These are phyloP conservation scores for Sporothrix phasma DNA, from an alignment of 2,329 filamentous ascomycete species.

Conservation along the genomic window DNA sequence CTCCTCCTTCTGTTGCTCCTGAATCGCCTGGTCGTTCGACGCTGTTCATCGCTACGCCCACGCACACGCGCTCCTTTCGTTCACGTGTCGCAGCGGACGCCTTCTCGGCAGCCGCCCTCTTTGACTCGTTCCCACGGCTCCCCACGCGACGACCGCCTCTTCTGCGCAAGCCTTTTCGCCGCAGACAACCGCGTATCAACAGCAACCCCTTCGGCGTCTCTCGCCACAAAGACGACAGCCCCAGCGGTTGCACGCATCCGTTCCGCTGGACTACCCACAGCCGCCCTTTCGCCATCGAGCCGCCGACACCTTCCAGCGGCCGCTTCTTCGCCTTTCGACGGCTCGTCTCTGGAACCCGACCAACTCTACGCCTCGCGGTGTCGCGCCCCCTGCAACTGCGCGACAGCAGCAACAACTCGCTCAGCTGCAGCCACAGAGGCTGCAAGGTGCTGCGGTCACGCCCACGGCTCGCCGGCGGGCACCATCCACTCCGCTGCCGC, in stretches of 20 bases:
- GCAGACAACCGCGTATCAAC: constrained; percentile 7
- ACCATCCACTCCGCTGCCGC: constrained; percentile 44
- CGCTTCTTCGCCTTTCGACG: constrained; percentile 33
- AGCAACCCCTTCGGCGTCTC: background rate
- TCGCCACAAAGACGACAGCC: background rate
- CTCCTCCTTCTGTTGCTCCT: background rate
- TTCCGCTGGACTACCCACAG: constrained; percentile 20
- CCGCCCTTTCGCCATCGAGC: constrained; percentile 32
- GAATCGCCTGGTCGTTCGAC: background rate
- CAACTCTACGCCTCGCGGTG: constrained; percentile 45
- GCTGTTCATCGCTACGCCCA: background rate
- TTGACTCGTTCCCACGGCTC: constrained; percentile 38
- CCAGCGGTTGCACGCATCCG: background rate
- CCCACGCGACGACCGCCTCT: constrained; percentile 28
- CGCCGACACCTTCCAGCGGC: constrained; percentile 21
- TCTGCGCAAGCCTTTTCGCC: constrained; percentile 18
- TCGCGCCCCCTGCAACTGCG: constrained; percentile 15
- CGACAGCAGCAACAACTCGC: background rate
- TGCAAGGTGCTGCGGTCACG: background rate
- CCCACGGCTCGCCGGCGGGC: constrained; percentile 32
- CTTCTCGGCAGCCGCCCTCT: constrained; percentile 37
- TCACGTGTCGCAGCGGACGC: constrained; percentile 27
- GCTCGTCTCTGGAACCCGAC: constrained; percentile 52
- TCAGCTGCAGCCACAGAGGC: constrained; percentile 7
- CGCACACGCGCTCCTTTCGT: background rate